Evolutionary conservation across 140 eudicot genomes (phyloP).

Genomic region (Senecio squalidus): DNA sequence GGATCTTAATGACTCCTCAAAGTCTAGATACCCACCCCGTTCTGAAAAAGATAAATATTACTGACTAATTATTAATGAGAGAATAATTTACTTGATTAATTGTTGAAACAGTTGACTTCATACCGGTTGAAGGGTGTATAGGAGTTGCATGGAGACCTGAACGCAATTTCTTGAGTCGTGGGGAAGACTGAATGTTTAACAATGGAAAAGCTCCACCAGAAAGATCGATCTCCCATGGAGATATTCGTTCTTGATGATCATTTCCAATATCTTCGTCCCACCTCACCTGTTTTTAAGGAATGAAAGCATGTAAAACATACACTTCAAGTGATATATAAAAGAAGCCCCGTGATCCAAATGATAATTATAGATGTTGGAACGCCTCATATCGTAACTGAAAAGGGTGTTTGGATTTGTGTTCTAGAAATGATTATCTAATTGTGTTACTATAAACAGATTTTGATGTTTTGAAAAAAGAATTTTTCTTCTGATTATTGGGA

Average conservation of each 20-base stretch:
- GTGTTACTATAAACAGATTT: too few relatives aligned
- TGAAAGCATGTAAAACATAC: constrained; percentile 1
- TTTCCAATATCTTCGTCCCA: constrained; percentile 80
- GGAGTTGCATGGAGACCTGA: constrained; percentile 52
- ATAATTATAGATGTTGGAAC: background rate
- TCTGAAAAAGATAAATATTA: constrained; percentile 27
- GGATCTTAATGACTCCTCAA: constrained; percentile 78
- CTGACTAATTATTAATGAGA: background rate
- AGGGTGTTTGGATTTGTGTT: background rate
- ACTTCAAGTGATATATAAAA: background rate
- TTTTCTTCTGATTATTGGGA: background rate
- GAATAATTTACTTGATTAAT: background rate
- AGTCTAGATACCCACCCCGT: constrained; percentile 69
- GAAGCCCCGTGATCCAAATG: background rate
- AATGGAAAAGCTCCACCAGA: constrained; percentile 54
- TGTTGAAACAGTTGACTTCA: background rate
- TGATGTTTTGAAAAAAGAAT: too few relatives aligned
- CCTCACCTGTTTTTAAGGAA: constrained; percentile 53
- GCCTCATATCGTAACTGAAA: too few relatives aligned
- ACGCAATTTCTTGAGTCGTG: constrained; percentile 73
- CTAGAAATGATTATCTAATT: background rate
- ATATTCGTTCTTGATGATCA: constrained; percentile 68
- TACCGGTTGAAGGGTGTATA: constrained; percentile 47
- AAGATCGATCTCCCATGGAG: constrained; percentile 90
- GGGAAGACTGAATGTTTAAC: constrained; percentile 64